Conservation (phyloP, 2,329 filamentous ascomycete genomes). For the Aquanectria penicillioides region DNA sequence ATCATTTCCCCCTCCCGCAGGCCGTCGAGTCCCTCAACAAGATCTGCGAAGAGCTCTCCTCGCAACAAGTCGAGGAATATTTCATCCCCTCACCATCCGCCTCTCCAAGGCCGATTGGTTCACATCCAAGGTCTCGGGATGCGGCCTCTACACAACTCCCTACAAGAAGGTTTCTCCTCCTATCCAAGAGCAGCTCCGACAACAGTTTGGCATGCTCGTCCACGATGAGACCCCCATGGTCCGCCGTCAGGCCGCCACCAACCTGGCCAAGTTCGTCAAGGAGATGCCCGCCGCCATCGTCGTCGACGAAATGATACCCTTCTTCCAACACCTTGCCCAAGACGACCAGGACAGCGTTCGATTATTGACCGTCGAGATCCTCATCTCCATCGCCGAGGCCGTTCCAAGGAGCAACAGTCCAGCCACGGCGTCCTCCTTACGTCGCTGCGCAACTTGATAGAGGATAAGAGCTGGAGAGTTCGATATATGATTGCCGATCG, state of each 20-base stretch:
- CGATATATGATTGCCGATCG: constrained; percentile 99
- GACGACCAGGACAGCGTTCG: constrained; percentile 99
- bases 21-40: constrained; percentile 99
- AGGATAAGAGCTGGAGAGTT: constrained; percentile 99
- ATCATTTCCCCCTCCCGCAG: constrained; percentile 59
- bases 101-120: constrained; percentile 99
- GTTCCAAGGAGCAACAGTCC: constrained; percentile 97
- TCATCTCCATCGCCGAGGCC: constrained; percentile 95
- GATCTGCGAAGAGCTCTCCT: constrained; percentile 92
- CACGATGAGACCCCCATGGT: constrained; percentile 99
- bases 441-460: constrained; percentile 90
- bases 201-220: constrained; percentile 91
- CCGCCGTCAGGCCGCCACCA: constrained; percentile 93
- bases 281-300: constrained; percentile 92
- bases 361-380: constrained; percentile 92
- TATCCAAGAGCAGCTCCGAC: constrained; percentile 90
- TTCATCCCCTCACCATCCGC: constrained; percentile 94
- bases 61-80: constrained; percentile 94
- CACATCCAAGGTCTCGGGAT: constrained; percentile 98
- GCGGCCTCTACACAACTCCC: constrained; percentile 91
- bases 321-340: constrained; percentile 95
- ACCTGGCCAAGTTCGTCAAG: constrained; percentile 97
- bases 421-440: constrained; percentile 94
- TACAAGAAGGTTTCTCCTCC: constrained; percentile 90
- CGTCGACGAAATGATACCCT: constrained; percentile 98